A percentile compares a stretch with the other conserved stretches of the same genome.
Evolutionary conservation across 371 early-diverging fungal species (phyloP).

Genomic region (Funneliformis caledonium): DNA sequence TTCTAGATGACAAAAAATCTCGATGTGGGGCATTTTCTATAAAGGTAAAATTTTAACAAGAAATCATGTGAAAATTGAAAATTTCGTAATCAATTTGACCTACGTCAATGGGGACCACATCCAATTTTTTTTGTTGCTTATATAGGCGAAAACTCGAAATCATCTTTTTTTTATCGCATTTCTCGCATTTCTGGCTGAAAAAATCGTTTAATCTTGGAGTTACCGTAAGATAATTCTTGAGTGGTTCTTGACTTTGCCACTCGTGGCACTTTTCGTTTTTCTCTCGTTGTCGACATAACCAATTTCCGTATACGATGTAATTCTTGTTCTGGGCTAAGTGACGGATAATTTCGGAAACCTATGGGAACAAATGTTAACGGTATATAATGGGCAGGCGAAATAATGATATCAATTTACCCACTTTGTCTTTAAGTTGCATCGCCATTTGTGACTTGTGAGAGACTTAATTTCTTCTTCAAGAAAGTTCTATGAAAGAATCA

Average conservation of each 20-base stretch:
- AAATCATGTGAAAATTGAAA: not conserved
- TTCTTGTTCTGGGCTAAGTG: not conserved
- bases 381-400: too few relatives aligned
- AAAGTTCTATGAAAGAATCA: too few relatives aligned
- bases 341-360: not conserved
- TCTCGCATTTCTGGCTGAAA: not conserved
- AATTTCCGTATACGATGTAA: not conserved
- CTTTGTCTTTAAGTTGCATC: too few relatives aligned
- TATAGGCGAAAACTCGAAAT: conserved; percentile 2
- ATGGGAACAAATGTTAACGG: not conserved
- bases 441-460: too few relatives aligned
- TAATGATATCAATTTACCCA: too few relatives aligned
- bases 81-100: not conserved
- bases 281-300: not conserved
- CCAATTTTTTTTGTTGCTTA: not conserved
- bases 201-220: not conserved
- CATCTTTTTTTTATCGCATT: not conserved
- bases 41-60: not conserved
- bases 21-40: not conserved
- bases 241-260: not conserved
- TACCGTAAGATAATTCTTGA: not conserved
- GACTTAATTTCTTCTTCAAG: not conserved
- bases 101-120: not conserved
- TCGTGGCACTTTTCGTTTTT: not conserved
- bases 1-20: not conserved